These are phyloP conservation scores for Lactarius evosmus DNA, from an alignment of 768 basidiomycete genomes.

Conservation along the genomic window DNA sequence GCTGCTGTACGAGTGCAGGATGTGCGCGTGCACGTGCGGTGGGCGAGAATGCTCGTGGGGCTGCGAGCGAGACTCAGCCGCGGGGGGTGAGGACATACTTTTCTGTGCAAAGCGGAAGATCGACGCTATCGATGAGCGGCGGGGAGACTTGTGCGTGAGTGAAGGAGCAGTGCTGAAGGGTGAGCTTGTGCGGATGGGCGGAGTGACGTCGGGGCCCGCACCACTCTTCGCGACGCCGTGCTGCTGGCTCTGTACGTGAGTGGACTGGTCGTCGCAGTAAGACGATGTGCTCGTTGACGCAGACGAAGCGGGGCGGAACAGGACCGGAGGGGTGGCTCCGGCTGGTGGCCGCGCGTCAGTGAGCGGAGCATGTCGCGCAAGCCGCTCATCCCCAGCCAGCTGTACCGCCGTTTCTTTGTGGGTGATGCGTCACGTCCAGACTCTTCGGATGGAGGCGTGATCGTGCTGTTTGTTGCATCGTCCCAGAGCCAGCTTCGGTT, in stretches of 20 bases:
- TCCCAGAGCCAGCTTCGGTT: conserved; percentile 76
- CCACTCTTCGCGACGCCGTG: conserved; percentile 52
- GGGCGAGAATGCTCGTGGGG: conserved; percentile 7
- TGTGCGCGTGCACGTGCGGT: background rate
- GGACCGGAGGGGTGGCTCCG: conserved; percentile 31
- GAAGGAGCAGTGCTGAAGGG: conserved; percentile 44
- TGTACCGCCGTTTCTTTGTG: conserved; percentile 50
- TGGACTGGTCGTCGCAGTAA: conserved; percentile 35
- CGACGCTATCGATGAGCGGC: conserved; percentile 76
- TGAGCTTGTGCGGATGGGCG: conserved; percentile 42
- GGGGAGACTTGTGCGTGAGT: conserved; percentile 55
- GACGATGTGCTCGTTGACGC: conserved; percentile 62
- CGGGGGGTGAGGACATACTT: conserved; percentile 36
- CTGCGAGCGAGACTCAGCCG: background rate
- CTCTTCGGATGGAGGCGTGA: conserved; percentile 74
- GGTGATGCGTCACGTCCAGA: conserved; percentile 36
- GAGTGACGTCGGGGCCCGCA: conserved; percentile 50
- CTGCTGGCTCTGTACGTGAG: conserved; percentile 9
- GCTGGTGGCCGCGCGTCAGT: conserved; percentile 51
- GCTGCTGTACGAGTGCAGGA: conserved; percentile 23
- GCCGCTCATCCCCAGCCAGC: conserved; percentile 63
- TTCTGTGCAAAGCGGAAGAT: conserved; percentile 73
- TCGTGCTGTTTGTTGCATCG: conserved; percentile 65
- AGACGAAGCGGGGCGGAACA: conserved; percentile 38
- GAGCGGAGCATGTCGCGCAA: conserved; percentile 70